Percentiles rank a stretch among this genome's conserved stretches.
Evolutionary conservation across 2,329 filamentous ascomycete species (phyloP).

Genomic region (Fusarium mundagurra): DNA sequence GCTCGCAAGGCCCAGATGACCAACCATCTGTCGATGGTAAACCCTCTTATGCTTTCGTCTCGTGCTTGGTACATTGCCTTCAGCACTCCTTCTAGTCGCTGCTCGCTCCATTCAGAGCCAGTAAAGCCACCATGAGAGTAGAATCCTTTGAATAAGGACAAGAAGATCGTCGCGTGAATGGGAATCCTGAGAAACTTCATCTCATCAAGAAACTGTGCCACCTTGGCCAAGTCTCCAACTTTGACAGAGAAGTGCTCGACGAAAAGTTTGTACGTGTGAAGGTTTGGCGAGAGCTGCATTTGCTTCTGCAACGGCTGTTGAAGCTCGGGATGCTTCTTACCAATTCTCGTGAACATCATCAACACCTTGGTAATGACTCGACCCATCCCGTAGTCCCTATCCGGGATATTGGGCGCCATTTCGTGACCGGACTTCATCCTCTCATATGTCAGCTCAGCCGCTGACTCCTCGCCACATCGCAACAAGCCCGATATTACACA

Average conservation of each 20-base stretch:
- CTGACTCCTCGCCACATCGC: conserved; percentile 76
- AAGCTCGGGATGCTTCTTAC: conserved; percentile 65
- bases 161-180: conserved; percentile 79
- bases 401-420: conserved; percentile 51
- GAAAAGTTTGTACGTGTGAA: conserved; percentile 82
- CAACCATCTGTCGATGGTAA: conserved; percentile 69
- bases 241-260: conserved; percentile 77
- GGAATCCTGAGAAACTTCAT: conserved; percentile 77
- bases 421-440: conserved; percentile 78
- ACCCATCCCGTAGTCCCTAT: conserved; percentile 57
- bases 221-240: conserved; percentile 76
- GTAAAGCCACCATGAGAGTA: conserved; percentile 71
- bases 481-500: conserved; percentile 84
- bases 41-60: conserved; percentile 55
- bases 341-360: conserved; percentile 66
- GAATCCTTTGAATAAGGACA: conserved; percentile 87
- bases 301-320: conserved; percentile 65
- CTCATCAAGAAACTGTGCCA: conserved; percentile 78
- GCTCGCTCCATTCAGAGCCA: conserved; percentile 75
- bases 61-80: conserved; percentile 68
- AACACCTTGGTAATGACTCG: conserved; percentile 64
- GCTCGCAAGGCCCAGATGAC: conserved; percentile 70
- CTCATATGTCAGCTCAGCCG: conserved; percentile 83
- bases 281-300: conserved; percentile 75
- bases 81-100: conserved; percentile 75